A percentile compares a stretch with the other conserved stretches of the same genome.
Conservation (phyloP, 139 green algal genomes). For the Coelastrella sp. region DNA sequence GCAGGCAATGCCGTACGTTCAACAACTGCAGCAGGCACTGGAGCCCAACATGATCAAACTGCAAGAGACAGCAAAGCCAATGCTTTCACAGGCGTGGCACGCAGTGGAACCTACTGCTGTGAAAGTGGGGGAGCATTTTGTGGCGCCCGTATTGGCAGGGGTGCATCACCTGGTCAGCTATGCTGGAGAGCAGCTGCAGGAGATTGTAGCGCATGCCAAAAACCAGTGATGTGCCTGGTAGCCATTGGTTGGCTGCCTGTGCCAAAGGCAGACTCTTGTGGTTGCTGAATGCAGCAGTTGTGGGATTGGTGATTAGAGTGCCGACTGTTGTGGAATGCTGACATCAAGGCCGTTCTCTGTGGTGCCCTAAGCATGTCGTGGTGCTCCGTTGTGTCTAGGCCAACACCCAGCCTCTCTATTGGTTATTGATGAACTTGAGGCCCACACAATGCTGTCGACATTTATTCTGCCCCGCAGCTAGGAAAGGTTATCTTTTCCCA, state of each 20-base stretch:
- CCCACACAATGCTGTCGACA: too few species aligned
- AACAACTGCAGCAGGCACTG: not conserved
- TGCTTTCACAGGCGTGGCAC: not conserved
- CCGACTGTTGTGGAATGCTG: not conserved
- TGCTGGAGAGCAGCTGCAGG: conserved; percentile 15
- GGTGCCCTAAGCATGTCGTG: too few species aligned
- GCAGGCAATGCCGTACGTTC: conserved; percentile 27
- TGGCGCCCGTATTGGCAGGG: conserved; percentile 18
- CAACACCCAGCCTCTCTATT: too few species aligned
- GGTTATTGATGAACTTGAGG: too few species aligned
- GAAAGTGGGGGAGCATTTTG: conserved; percentile 26
- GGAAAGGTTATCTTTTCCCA: too few species aligned
- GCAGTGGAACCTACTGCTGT: conserved; percentile 27
- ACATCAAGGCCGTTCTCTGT: not conserved
- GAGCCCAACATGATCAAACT: conserved; percentile 2
- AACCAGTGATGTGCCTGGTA: not conserved
- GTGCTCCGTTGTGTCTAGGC: too few species aligned
- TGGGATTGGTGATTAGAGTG: not conserved
- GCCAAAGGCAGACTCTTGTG: too few species aligned
- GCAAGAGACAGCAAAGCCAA: not conserved
- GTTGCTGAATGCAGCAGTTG: not conserved
- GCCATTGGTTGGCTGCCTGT: too few species aligned
- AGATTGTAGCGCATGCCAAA: conserved; percentile 17
- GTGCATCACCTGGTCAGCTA: not conserved
- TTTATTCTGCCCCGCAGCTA: too few species aligned